Conservation (phyloP, 1,284 basidiomycete genomes). For the Melampsora americana region DNA sequence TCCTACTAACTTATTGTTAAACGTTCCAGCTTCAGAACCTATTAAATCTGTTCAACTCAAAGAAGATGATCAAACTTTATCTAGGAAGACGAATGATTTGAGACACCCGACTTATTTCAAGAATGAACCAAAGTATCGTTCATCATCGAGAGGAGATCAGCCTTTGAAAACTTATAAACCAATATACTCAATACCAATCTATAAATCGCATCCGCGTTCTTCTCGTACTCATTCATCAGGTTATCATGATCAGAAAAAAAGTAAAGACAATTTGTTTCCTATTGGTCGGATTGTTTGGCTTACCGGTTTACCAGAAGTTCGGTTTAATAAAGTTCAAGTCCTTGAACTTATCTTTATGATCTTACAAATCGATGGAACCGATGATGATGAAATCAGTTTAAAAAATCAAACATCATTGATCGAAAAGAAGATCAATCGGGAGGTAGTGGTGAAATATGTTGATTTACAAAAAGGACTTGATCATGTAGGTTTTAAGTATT, state of each 20-base stretch:
- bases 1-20: too few relatives aligned
- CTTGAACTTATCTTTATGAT: neutral
- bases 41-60: too few relatives aligned
- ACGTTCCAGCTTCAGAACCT: too few relatives aligned
- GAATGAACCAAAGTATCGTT: too few relatives aligned
- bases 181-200: neutral
- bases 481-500: neutral
- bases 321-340: neutral
- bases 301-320: neutral
- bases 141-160: too few relatives aligned
- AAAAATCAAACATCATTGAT: too few relatives aligned
- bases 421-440: neutral
- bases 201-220: too few relatives aligned
- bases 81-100: too few relatives aligned
- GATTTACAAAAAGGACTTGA: conserved; percentile 12
- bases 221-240: neutral
- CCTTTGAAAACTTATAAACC: too few relatives aligned
- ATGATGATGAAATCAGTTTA: too few relatives aligned
- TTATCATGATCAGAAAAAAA: neutral
- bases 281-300: neutral
- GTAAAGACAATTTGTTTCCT: neutral
- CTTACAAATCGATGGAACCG: neutral
- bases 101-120: too few relatives aligned
- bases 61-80: too few relatives aligned
- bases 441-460: neutral